Evolutionary conservation across 352 stramenopile species (phyloP).

Genomic region (Aphanomyces euteiches): DNA sequence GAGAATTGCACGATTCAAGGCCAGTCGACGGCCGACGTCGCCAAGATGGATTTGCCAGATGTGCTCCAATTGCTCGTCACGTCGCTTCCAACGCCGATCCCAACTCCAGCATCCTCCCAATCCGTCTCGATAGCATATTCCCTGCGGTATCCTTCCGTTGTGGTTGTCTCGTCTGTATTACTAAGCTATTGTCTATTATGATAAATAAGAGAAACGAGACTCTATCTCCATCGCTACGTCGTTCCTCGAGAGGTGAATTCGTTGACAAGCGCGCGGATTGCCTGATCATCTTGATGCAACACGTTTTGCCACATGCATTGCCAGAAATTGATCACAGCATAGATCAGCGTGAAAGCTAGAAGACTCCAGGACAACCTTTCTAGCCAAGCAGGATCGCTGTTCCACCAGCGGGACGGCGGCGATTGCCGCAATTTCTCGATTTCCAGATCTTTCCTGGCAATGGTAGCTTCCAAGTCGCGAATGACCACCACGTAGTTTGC

Average conservation of each 20-base stretch:
- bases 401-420: not conserved
- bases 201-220: not conserved
- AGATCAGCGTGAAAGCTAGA: not conserved
- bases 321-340: not conserved
- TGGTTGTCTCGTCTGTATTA: not conserved
- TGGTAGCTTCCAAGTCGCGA: not conserved
- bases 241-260: not conserved
- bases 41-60: not conserved
- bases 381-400: not conserved
- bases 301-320: not conserved
- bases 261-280: not conserved
- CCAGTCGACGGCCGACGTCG: not conserved
- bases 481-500: not conserved
- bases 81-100: not conserved
- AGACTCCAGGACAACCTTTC: not conserved
- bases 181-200: not conserved
- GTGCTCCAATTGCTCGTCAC: not conserved
- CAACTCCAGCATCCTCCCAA: not conserved
- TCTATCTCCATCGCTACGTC: too few species aligned
- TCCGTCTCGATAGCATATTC: not conserved
- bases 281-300: not conserved
- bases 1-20: slow-evolving; percentile 1
- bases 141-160: not conserved
- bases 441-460: too few species aligned
- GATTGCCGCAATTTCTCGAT: too few species aligned